Evolutionary conservation across 441 rosid genomes (phyloP), one percentile per base, ranked within the genome.

Genomic region (Metrosideros polymorpha): DNA sequence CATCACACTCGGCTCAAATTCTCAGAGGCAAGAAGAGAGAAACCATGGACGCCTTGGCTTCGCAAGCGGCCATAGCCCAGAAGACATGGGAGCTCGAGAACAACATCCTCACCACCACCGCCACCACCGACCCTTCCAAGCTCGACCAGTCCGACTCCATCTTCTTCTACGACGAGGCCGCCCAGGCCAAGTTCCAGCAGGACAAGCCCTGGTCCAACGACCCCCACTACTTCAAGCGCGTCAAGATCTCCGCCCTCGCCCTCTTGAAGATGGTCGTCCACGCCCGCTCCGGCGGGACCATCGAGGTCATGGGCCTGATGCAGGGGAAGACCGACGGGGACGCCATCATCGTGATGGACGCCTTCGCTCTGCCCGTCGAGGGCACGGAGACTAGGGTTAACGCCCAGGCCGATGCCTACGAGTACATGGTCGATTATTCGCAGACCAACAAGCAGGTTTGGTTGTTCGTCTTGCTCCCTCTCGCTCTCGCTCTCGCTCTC

Each of bases 261-360:
- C 94, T 98, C 39, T 95, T 96, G 27, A 98, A 98, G 94, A 98
- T 98, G 99, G 99, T 96, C 17, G 99, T 98, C 24, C 99, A 98
- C 92, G 98, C 99, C 49, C 98, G 99, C 89, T 96, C 99, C 39
- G 99, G 99, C n/a, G 99, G 99, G 52, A 98, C 96, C 89, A 96
- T 98, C 87, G 99, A 98, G 89, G 97, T 96, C 84, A 98, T 98
- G 99, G 99, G 99, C 0, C 94, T 98, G 52, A 96, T 98, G 99
- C 99, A 96, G 90, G 99, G 99, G 24, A 98, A 98, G 87, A 98
- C 98, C 27, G 99, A 96, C 47, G 99, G 99, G 0, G 99, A 98
- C 75, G 92, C 97, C 25, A 98, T 96, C 85, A 98, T 98, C 71
- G 99, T 98, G 25, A 98, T 98, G 99, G 99, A 98, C 88, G 99